Base-by-base conservation (phyloP, 768 basidiomycete species). In the Tylopilus plumbeoviolaceoides region DNA sequence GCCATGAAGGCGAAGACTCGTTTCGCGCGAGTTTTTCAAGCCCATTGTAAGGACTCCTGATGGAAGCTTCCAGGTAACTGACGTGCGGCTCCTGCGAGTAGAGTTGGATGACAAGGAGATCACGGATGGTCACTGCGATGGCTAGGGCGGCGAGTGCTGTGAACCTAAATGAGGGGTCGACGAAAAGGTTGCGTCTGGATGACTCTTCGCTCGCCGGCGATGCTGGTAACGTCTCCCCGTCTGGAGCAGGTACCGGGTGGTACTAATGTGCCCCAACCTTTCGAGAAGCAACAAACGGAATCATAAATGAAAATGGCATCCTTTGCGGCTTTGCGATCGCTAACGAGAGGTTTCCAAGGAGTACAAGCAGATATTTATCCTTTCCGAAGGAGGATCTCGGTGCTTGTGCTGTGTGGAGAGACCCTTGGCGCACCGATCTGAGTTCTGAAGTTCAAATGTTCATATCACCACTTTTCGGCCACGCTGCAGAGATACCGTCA, bases 1-100 rank as follows among this genome's bases (percentile, higher is more conserved):
- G 64, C 65, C 64, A 65, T 15, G 48, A 64, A 15, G 62, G 62
- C 5, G 64, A 66, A n/a, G 65, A 64, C 20, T 53, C 55, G n/a
- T 65, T 65, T 14, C 64, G 62, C 17, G 51, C n/a, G 7, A 65
- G 48, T 40, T 44, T 64, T 35, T 61, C 64, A 23, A 66, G 35
- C 7, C 64, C 64, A 7, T 50, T 61, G 39, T 65, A 65, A 20
- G 59, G 64, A 17, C 57, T 61, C 28, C 52, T 51, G 20, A 63
- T 25, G 28, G 56, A 44, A 7, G 54, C 55, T 10, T 63, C 51
- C 20, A 59, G 17, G 44, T 41, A 47, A 27, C 14, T 31, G 41
- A 21, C 27, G 23, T 20, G 21, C 4, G 46, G 38, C 14, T 33
- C 52, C 21, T 47, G 63, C 4, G 44, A 40, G 17, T 20, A 38